These are phyloP conservation scores for Pelargonium fulgidum DNA, from an alignment of 441 rosid species.

Conservation along the genomic window DNA sequence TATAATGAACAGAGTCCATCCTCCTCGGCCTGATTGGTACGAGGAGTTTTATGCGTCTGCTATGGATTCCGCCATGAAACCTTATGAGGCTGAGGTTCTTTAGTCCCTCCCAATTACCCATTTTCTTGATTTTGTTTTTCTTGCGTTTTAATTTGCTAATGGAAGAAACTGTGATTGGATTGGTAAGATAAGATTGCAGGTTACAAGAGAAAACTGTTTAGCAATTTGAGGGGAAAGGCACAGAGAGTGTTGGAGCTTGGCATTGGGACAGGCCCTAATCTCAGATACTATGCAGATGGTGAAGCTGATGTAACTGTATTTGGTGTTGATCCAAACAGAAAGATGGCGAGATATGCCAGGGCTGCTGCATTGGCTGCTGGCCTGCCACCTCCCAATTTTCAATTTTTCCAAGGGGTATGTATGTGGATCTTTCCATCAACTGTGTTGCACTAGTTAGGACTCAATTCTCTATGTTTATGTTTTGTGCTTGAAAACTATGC, in stretches of 20 bases:
- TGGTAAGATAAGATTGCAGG: conserved; percentile 42
- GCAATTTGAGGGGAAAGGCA: conserved; percentile 50
- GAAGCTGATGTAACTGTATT: conserved; percentile 45
- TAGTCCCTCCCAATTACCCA: background rate
- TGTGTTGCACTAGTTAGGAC: background rate
- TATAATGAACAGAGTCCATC: conserved; percentile 43
- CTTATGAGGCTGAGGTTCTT: conserved; percentile 68
- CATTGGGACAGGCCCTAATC: conserved; percentile 81
- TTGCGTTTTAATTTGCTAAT: background rate
- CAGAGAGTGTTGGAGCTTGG: conserved; percentile 76
- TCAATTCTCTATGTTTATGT: background rate
- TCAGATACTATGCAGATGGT: conserved; percentile 48
- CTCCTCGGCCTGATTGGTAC: conserved; percentile 76
- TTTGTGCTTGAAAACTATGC: background rate
- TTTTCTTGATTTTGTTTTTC: conserved; percentile 11
- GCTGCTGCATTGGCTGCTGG: conserved; percentile 65
- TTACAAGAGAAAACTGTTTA: conserved; percentile 57
- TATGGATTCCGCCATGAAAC: conserved; percentile 37
- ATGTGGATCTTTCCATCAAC: background rate
- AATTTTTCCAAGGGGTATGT: conserved; percentile 61
- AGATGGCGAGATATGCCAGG: conserved; percentile 68
- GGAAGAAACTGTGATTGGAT: background rate
- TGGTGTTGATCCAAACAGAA: conserved; percentile 69
- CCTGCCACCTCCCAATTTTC: conserved; percentile 42
- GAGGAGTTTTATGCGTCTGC: conserved; percentile 62